phyloP scores from a whole-genome alignment of 805 yeast genomes.

The Starmerella sp. region DNA sequence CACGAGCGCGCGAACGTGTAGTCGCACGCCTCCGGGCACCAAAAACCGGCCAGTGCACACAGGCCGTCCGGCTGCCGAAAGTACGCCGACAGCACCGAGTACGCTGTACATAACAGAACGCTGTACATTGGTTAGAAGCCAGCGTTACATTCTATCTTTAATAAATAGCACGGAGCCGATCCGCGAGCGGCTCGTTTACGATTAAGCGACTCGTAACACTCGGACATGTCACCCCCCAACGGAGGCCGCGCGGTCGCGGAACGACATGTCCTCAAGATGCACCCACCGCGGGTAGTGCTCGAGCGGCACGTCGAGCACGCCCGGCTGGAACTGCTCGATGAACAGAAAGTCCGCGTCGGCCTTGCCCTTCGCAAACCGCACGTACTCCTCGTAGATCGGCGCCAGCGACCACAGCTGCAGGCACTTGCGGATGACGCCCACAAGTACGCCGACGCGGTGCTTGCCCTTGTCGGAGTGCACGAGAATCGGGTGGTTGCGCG shows the following conservation, averaged over 20 bases:
- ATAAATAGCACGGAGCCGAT: no score
- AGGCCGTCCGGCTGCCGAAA: no score
- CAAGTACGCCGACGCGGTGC: constrained; percentile 85
- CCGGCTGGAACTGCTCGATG: constrained; percentile 70
- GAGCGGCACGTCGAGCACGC: constrained; percentile 37
- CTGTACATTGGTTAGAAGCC: no score
- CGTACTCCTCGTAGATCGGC: constrained; percentile 88
- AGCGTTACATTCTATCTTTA: no score
- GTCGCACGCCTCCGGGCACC: no score
- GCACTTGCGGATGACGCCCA: constrained; percentile 78
- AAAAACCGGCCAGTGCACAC: no score
- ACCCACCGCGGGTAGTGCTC: constrained; percentile 55
- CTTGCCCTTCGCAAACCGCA: constrained; percentile 84
- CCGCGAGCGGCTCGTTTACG: no score
- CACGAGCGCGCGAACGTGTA: no score
- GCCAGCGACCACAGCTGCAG: constrained; percentile 90
- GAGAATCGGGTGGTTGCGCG: constrained; percentile 70
- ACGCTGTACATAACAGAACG: no score
- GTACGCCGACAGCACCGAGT: no score
- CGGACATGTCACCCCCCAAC: not conserved
- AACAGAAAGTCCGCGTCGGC: constrained; percentile 76
- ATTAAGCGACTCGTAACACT: no score
- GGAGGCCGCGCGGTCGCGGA: not conserved
- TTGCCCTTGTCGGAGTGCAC: constrained; percentile 96
- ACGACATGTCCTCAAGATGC: constrained; percentile 2